Conservation (phyloP, 306 rosid genomes). For the Crataegus laevigata region DNA sequence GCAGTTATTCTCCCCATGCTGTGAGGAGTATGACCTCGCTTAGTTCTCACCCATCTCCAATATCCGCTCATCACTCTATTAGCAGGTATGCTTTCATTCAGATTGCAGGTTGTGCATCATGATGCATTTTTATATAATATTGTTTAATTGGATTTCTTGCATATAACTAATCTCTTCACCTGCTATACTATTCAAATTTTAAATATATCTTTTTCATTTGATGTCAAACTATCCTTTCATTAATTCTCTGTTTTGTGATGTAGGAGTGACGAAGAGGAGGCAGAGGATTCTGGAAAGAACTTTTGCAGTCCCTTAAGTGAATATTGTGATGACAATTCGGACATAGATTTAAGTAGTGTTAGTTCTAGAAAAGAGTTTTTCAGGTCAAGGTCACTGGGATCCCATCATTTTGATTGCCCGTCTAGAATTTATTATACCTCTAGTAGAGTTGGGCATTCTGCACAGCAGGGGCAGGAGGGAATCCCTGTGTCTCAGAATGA, state of each 20-base stretch:
- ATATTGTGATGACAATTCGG: slow-evolving; percentile 57
- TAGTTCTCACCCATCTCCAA: slow-evolving; percentile 45
- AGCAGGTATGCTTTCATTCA: slow-evolving; percentile 43
- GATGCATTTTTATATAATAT: slow-evolving; percentile 4
- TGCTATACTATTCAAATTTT: not conserved
- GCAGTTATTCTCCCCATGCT: slow-evolving; percentile 41
- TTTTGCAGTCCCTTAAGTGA: slow-evolving; percentile 63
- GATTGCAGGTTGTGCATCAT: not conserved
- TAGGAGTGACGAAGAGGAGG: slow-evolving; percentile 82
- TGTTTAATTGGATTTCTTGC: slow-evolving; percentile 1
- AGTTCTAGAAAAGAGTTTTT: slow-evolving; percentile 62
- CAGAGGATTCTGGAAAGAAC: slow-evolving; percentile 61
- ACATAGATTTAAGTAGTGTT: slow-evolving; percentile 67
- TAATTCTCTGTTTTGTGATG: slow-evolving; percentile 22
- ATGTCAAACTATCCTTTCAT: not conserved
- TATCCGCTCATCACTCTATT: slow-evolving; percentile 40
- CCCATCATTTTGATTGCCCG: slow-evolving; percentile 75
- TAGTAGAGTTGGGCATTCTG: slow-evolving; percentile 44
- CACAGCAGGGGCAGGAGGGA: slow-evolving; percentile 55
- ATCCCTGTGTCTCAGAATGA: slow-evolving; percentile 32
- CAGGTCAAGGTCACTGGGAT: slow-evolving; percentile 44
- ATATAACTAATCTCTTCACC: not conserved
- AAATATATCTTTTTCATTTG: not conserved
- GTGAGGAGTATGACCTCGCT: slow-evolving; percentile 41
- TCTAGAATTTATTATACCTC: slow-evolving; percentile 61